Evolutionary conservation across 139 green algal species (phyloP).

Genomic region (Pedinophyceae sp.): DNA sequence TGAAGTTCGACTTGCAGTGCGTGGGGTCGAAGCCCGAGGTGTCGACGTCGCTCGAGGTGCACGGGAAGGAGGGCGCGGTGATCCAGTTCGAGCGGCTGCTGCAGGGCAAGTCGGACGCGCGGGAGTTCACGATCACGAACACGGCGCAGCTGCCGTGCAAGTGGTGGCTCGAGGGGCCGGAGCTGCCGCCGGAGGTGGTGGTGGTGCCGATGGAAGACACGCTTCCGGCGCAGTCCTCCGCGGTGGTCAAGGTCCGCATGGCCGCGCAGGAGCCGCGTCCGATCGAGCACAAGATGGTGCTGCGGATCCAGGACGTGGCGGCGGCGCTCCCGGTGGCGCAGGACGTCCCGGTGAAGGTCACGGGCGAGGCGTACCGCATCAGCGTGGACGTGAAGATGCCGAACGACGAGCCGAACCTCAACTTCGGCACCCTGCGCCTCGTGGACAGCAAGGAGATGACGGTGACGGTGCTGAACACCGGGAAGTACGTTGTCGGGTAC

Average conservation of each 20-base stretch:
- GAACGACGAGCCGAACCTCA: slow-evolving; percentile 18
- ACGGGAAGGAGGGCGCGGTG: slow-evolving; percentile 17
- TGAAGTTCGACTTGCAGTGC: slow-evolving; percentile 45
- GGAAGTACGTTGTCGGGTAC: slow-evolving; percentile 53
- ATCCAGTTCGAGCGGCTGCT: slow-evolving; percentile 53
- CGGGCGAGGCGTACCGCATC: slow-evolving; percentile 58
- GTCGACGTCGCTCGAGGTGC: slow-evolving; percentile 11
- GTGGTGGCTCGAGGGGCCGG: slow-evolving; percentile 40
- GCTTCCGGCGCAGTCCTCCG: slow-evolving; percentile 24
- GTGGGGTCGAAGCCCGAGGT: slow-evolving; percentile 39
- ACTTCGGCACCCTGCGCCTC: slow-evolving; percentile 46
- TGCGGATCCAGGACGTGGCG: slow-evolving; percentile 27
- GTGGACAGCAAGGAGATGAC: slow-evolving; percentile 21
- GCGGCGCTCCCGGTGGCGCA: slow-evolving; percentile 27
- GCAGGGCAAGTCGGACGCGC: slow-evolving; percentile 28
- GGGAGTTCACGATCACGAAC: slow-evolving; percentile 45
- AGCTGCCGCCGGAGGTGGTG: slow-evolving; percentile 36
- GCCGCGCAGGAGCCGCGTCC: slow-evolving; percentile 32
- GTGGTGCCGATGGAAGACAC: slow-evolving; percentile 22
- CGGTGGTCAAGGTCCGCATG: slow-evolving; percentile 37
- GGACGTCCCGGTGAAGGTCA: slow-evolving; percentile 33
- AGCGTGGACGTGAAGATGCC: slow-evolving; percentile 44
- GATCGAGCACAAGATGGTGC: slow-evolving; percentile 23
- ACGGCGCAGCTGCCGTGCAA: slow-evolving; percentile 47
- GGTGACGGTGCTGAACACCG: slow-evolving; percentile 44